These are phyloP conservation scores for Fusarium sambucinum DNA, from an alignment of 2,329 filamentous ascomycete genomes.

Conservation along the genomic window DNA sequence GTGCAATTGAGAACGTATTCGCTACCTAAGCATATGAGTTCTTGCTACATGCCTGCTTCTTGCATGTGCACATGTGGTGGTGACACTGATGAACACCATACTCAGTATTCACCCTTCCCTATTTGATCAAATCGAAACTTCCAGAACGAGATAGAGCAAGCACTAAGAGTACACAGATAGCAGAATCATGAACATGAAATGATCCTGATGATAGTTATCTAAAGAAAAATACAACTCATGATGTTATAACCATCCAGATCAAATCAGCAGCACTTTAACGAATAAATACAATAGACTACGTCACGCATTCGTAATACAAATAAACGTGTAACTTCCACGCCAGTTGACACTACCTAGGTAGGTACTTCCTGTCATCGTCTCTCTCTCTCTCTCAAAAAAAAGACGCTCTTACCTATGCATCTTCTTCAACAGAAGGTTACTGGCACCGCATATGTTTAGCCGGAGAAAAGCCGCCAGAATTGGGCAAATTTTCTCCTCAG, in stretches of 20 bases:
- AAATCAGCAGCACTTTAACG: not conserved
- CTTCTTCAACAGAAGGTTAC: not conserved
- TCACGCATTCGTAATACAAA: not conserved
- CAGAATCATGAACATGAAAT: not conserved
- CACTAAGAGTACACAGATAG: not conserved
- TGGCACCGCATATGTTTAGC: not conserved
- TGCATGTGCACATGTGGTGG: not conserved
- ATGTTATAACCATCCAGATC: not conserved
- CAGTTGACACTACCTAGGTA: not conserved
- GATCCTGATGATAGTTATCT: not conserved
- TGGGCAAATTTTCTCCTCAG: slow-evolving; percentile 42
- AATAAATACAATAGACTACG: not conserved
- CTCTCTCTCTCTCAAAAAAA: not conserved
- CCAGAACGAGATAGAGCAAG: not conserved
- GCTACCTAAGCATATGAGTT: not conserved
- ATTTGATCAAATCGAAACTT: slow-evolving; percentile 29
- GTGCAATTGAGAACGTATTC: not conserved
- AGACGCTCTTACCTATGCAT: not conserved
- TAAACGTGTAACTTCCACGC: not conserved
- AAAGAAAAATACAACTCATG: not conserved
- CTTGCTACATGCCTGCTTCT: not conserved
- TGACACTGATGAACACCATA: slow-evolving; percentile 23
- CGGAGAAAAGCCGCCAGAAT: slow-evolving; percentile 27
- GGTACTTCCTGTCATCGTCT: not conserved
- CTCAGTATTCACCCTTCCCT: slow-evolving; percentile 13